Evolutionary conservation across 257 asterid species (phyloP), one percentile per base, ranked within the genome.

Genomic region (Solanum piurae): DNA sequence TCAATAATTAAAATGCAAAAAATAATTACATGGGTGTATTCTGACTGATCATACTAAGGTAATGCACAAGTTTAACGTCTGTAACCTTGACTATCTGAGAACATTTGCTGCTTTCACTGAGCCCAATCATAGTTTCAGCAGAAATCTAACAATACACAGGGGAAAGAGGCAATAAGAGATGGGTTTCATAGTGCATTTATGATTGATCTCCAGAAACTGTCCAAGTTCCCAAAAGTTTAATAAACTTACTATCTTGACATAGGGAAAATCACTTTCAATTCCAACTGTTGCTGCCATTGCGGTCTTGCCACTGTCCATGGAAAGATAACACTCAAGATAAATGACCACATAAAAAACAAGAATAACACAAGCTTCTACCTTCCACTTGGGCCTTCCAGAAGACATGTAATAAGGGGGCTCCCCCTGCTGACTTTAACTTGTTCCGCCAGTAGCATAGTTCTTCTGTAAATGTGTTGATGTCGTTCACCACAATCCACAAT

Each of bases 311-410:
- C 99, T 97, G 98, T 90, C 83, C 86, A 92, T n/a, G 49, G 9
- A 69, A 58, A 74, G 31, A 83, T 36, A 14, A 69, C 29, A 72
- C 55, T 31, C 52, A 82, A 37, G 6, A 62, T 23, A 46, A 68
- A 85, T 29, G 18, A 33, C 23, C 46, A 66, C 27, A 27, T 52
- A 42, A 44, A 58, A 36, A 49, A 88, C 55, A 88, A 69, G 87
- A 75, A 76, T 83, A 86, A 89, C 38, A 38, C 86, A 90, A 34
- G 46, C 74, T 25, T 79, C n/a, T 89, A 95, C 99, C 99, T 97
- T 94, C 99, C 99, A 92, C 98, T 94, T 80, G 98, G 98, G 84
- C 99, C 99, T 96, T 96, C 99, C 82, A 97, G 93, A 92, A 97
- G 99, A 84, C 98, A 96, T 76, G 98, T 94, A 89, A 97, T 91